A percentile compares a stretch with the other conserved stretches of the same genome.
Conservation (phyloP, 1,284 basidiomycete species). For the Cryptococcus wingfieldii region DNA sequence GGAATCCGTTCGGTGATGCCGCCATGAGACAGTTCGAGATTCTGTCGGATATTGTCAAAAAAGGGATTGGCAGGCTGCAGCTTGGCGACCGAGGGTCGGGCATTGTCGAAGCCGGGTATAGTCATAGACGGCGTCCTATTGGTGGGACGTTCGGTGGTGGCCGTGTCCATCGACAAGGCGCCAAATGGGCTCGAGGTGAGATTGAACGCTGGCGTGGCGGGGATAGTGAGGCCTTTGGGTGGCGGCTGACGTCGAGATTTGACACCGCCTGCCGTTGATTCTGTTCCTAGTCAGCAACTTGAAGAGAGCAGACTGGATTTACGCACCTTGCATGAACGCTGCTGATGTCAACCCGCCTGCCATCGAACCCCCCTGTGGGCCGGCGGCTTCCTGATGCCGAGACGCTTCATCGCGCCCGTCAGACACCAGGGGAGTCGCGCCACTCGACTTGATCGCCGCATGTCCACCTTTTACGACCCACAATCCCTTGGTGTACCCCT, state of each 20-base stretch:
- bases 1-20: conserved; percentile 75
- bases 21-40: conserved; percentile 80
- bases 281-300: conserved; percentile 6
- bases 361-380: conserved; percentile 9
- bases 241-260: conserved; percentile 3
- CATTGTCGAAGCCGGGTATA: conserved; percentile 1
- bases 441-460: conserved; percentile 45
- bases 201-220: conserved; percentile 13
- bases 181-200: conserved; percentile 16
- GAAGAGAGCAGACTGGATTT: neutral
- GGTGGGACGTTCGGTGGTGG: conserved; percentile 8
- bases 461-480: conserved; percentile 78
- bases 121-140: neutral
- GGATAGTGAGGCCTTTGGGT: conserved; percentile 10
- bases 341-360: conserved; percentile 27
- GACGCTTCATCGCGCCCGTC: conserved; percentile 6
- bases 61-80: conserved; percentile 69
- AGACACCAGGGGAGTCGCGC: conserved; percentile 8
- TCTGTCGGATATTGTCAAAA: conserved; percentile 94
- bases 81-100: conserved; percentile 13
- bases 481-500: conserved; percentile 63
- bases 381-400: neutral
- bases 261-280: conserved; percentile 18
- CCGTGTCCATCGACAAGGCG: neutral
- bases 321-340: conserved; percentile 39